These are phyloP conservation scores for Aureobasidium namibiae DNA, from an alignment of 2,329 filamentous ascomycete genomes.

Conservation along the genomic window DNA sequence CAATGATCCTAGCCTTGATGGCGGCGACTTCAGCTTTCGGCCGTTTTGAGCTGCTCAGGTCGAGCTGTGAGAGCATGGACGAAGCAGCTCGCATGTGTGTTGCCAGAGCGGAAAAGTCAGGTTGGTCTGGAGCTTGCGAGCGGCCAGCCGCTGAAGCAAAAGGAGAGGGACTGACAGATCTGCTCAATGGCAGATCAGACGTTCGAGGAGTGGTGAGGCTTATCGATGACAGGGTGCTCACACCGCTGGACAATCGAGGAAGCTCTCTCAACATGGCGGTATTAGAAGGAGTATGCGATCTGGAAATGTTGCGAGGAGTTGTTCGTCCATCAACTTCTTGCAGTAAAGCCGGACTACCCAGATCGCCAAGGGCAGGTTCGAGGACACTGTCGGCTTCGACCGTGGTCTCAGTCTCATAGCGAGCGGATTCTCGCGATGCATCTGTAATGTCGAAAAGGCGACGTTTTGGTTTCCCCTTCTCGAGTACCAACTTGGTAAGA, in stretches of 20 bases:
- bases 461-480: constrained; percentile 51
- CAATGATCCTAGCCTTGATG: constrained; percentile 79
- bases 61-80: constrained; percentile 77
- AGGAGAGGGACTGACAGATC: constrained; percentile 58
- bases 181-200: constrained; percentile 59
- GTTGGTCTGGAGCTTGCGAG: constrained; percentile 55
- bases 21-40: constrained; percentile 74
- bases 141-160: constrained; percentile 53
- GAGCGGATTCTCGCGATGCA: constrained; percentile 43
- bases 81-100: constrained; percentile 83
- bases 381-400: constrained; percentile 64
- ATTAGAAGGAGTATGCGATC: constrained; percentile 14
- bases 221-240: constrained; percentile 51
- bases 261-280: constrained; percentile 23
- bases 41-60: constrained; percentile 70
- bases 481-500: constrained; percentile 54
- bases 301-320: constrained; percentile 21
- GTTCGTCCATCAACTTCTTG: constrained; percentile 47
- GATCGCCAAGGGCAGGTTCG: constrained; percentile 70
- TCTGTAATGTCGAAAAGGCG: constrained; percentile 51
- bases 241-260: constrained; percentile 54
- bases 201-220: constrained; percentile 59
- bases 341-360: constrained; percentile 65
- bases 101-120: constrained; percentile 72
- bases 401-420: constrained; percentile 29